Evolutionary conservation across 1,284 basidiomycete species (phyloP).

Genomic region (Porodaedalea pini): DNA sequence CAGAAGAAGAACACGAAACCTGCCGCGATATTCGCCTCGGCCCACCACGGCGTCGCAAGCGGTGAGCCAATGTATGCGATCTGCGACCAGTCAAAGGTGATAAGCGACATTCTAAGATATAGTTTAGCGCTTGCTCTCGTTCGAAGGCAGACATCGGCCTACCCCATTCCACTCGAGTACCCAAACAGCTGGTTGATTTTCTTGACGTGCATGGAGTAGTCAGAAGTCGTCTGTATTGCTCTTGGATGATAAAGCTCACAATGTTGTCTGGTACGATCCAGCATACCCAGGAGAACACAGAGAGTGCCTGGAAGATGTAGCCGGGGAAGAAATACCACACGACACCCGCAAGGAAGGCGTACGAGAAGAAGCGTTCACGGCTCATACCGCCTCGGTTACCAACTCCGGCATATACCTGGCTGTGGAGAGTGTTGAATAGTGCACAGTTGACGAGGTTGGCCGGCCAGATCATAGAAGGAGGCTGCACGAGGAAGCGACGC

Average conservation of each 20-base stretch:
- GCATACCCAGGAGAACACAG: conserved; percentile 38
- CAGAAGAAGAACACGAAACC: conserved; percentile 39
- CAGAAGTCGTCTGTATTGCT: background rate
- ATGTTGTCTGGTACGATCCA: conserved; percentile 34
- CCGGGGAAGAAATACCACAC: conserved; percentile 42
- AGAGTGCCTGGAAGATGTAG: conserved; percentile 29
- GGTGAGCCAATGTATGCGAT: conserved; percentile 22
- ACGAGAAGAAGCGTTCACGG: conserved; percentile 33
- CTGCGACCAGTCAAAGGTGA: conserved; percentile 22
- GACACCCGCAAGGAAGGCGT: conserved; percentile 32
- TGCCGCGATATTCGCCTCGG: conserved; percentile 39
- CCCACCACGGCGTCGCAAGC: conserved; percentile 29
- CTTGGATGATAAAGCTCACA: conserved; percentile 21
- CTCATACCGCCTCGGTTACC: conserved; percentile 32
- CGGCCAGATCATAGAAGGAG: conserved; percentile 38
- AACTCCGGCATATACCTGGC: conserved; percentile 33
- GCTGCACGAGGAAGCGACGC: conserved; percentile 39
- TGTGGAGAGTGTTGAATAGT: conserved; percentile 39
- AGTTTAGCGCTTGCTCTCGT: background rate
- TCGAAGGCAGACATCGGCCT: background rate
- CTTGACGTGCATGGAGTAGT: background rate
- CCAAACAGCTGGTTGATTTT: conserved; percentile 38
- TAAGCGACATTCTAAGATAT: conserved; percentile 16
- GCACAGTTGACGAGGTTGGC: conserved; percentile 40
- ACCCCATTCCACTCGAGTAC: conserved; percentile 21